Conservation (phyloP, 1,284 basidiomycete genomes). For the Apiotrichum montevideense region DNA sequence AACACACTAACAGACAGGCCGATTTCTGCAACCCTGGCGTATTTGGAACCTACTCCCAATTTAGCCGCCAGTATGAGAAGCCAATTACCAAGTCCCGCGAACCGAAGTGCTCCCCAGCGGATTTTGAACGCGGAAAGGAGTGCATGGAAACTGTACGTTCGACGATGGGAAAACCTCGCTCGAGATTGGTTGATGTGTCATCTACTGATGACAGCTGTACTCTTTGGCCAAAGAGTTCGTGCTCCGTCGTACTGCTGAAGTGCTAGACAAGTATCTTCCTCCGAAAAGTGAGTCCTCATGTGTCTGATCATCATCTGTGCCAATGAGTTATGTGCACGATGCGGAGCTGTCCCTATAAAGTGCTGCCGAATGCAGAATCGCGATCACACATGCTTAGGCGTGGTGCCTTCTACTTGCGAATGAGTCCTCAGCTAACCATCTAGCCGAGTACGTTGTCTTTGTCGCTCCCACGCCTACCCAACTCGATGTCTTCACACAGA, state of each 20-base stretch:
- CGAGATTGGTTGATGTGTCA: not conserved
- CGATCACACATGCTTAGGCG: too few species aligned
- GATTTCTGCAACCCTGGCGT: slow-evolving; percentile 91
- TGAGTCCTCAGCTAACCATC: too few species aligned
- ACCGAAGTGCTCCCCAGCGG: slow-evolving; percentile 65
- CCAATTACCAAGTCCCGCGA: slow-evolving; percentile 84
- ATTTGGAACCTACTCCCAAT: slow-evolving; percentile 62
- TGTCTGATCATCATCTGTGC: too few species aligned
- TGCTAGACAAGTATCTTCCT: slow-evolving; percentile 78
- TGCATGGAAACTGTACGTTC: slow-evolving; percentile 60
- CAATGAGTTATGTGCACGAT: too few species aligned
- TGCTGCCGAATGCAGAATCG: too few species aligned
- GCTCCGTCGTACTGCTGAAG: slow-evolving; percentile 73
- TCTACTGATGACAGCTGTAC: slow-evolving; percentile 55
- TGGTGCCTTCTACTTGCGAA: too few species aligned
- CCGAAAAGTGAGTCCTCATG: slow-evolving; percentile 65
- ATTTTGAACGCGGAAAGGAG: slow-evolving; percentile 67
- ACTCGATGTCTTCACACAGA: slow-evolving; percentile 67
- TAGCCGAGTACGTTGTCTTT: slow-evolving; percentile 92
- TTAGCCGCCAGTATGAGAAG: slow-evolving; percentile 74
- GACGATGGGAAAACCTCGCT: not conserved
- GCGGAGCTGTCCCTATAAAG: too few species aligned
- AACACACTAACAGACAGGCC: slow-evolving; percentile 58
- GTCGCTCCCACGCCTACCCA: slow-evolving; percentile 53
- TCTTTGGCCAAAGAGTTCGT: slow-evolving; percentile 79